A percentile compares a stretch with the other conserved stretches of the same genome.
These are phyloP conservation scores for Ramichloridium luteum DNA, from an alignment of 2,329 filamentous ascomycete genomes.

Conservation along the genomic window DNA sequence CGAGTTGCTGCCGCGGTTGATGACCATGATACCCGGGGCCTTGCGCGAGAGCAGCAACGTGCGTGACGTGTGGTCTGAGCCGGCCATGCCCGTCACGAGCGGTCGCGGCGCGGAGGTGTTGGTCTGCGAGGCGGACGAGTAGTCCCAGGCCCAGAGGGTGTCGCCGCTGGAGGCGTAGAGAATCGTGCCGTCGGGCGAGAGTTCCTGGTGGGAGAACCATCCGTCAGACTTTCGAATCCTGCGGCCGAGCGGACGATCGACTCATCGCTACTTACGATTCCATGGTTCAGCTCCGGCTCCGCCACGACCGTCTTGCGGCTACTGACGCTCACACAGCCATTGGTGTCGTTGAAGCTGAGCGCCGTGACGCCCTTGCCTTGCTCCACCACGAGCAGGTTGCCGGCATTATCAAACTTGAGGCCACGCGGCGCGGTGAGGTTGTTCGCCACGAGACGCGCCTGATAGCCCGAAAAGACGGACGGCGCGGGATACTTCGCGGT, in stretches of 20 bases:
- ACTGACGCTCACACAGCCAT: conserved; percentile 15
- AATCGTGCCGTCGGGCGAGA: conserved; percentile 37
- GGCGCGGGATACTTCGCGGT: conserved; percentile 28
- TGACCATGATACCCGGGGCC: conserved; percentile 44
- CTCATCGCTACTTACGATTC: conserved; percentile 31
- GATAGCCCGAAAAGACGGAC: conserved; percentile 31
- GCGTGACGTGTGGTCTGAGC: conserved; percentile 50
- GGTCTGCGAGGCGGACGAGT: conserved; percentile 35
- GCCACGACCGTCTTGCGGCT: conserved; percentile 17
- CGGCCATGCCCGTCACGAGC: conserved; percentile 50
- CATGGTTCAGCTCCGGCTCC: conserved; percentile 36
- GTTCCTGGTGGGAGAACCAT: conserved; percentile 7
- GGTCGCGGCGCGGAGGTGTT: conserved; percentile 37
- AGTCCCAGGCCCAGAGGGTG: conserved; percentile 53
- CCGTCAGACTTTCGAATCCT: no score
- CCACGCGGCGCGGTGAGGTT: conserved; percentile 34
- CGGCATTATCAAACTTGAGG: conserved; percentile 36
- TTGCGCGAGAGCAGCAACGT: conserved; percentile 51
- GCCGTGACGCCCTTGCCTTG: conserved; percentile 20
- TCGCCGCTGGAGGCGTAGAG: conserved; percentile 45
- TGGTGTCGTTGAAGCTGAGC: conserved; percentile 14
- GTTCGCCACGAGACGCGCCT: conserved; percentile 34
- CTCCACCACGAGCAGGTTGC: conserved; percentile 39
- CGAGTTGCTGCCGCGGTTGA: conserved; percentile 51
- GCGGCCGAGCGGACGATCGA: no score